Conservation (phyloP, 179 eudicot species). For the Carnegiea gigantea region DNA sequence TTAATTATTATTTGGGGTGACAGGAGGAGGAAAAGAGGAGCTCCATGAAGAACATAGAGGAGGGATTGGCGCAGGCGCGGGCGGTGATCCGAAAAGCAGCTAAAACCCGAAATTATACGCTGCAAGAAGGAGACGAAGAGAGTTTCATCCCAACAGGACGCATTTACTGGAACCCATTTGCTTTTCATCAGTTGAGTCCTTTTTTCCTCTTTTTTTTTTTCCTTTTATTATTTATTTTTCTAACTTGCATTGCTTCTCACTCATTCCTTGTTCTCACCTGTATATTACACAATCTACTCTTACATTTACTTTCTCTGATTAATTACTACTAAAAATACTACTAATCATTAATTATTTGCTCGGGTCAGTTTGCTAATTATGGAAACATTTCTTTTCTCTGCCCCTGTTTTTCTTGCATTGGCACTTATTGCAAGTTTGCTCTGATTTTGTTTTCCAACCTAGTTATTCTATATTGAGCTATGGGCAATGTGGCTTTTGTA, state of each 20-base stretch:
- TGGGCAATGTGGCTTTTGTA: no score
- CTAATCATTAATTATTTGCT: neutral
- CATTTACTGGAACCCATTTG: conserved; percentile 31
- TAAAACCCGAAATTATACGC: conserved; percentile 10
- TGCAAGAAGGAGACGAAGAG: neutral
- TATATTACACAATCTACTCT: neutral
- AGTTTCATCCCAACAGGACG: conserved; percentile 36
- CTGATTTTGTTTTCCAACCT: no score
- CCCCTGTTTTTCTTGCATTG: neutral
- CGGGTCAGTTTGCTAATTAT: neutral
- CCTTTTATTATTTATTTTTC: neutral
- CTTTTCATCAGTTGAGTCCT: conserved; percentile 35
- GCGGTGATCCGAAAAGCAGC: conserved; percentile 33
- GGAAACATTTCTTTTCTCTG: neutral
- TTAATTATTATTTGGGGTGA: neutral
- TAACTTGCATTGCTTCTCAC: neutral
- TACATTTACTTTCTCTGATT: neutral
- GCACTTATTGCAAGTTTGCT: neutral
- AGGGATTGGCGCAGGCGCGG: conserved; percentile 36
- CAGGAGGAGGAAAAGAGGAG: conserved; percentile 1
- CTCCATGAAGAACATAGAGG: conserved; percentile 25
- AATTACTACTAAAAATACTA: neutral
- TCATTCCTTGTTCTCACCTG: neutral
- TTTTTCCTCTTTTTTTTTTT: neutral
- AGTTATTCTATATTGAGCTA: no score